A percentile compares a stretch with the other conserved stretches of the same genome.
These are phyloP conservation scores for Aureobasidium lini DNA, from an alignment of 2,329 filamentous ascomycete species.

Conservation along the genomic window DNA sequence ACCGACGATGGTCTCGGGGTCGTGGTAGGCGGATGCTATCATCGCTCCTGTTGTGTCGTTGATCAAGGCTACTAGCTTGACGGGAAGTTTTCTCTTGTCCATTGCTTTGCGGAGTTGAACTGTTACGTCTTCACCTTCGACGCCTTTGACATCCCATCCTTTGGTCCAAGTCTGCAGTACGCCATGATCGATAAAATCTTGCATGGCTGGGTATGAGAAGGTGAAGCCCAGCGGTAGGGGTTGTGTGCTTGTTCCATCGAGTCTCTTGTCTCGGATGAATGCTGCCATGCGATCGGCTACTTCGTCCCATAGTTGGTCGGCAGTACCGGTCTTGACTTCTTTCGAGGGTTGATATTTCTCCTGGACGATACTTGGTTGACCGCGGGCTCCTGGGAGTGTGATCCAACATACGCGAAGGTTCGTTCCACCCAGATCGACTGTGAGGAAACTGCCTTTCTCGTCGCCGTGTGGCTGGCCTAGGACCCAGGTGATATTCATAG, in stretches of 20 bases:
- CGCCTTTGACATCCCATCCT: slow-evolving; percentile 87
- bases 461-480: slow-evolving; percentile 82
- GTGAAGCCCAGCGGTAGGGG: slow-evolving; percentile 83
- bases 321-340: slow-evolving; percentile 78
- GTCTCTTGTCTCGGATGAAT: slow-evolving; percentile 81
- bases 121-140: slow-evolving; percentile 86
- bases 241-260: slow-evolving; percentile 52
- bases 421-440: slow-evolving; percentile 93
- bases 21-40: slow-evolving; percentile 84
- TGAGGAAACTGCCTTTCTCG: slow-evolving; percentile 80
- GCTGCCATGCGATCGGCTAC: slow-evolving; percentile 89
- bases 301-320: slow-evolving; percentile 90
- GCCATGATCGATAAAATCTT: slow-evolving; percentile 89
- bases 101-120: slow-evolving; percentile 80
- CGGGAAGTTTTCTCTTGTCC: slow-evolving; percentile 69
- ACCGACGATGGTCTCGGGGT: slow-evolving; percentile 74
- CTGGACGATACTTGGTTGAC: slow-evolving; percentile 91
- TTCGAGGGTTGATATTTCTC: slow-evolving; percentile 95
- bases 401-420: slow-evolving; percentile 95
- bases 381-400: slow-evolving; percentile 76
- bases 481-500: slow-evolving; percentile 91
- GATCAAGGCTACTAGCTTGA: slow-evolving; percentile 77
- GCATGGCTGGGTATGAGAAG: slow-evolving; percentile 90
- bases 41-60: slow-evolving; percentile 92
- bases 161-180: slow-evolving; percentile 95